These are phyloP conservation scores for Vaccinium myrtillus DNA, from an alignment of 148 eudicot species.

Conservation along the genomic window DNA sequence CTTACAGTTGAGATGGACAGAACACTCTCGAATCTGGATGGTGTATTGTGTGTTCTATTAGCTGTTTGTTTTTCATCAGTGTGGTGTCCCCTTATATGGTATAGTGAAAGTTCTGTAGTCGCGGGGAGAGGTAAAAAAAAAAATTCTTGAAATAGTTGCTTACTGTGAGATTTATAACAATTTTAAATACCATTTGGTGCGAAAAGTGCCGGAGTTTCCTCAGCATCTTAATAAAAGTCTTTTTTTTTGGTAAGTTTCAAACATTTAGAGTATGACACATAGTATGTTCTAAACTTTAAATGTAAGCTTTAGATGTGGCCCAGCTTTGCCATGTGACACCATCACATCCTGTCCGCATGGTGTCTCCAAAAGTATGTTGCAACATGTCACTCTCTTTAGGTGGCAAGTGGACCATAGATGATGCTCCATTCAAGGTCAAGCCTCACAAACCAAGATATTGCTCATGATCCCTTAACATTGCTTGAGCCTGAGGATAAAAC, in stretches of 20 bases:
- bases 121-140: background rate
- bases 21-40: background rate
- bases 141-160: background rate
- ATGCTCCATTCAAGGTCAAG: background rate
- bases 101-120: background rate
- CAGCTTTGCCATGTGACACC: constrained; percentile 2
- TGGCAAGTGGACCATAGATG: background rate
- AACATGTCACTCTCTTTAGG: background rate
- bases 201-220: background rate
- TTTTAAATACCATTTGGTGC: background rate
- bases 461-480: background rate
- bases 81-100: background rate
- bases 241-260: background rate
- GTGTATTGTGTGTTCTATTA: background rate
- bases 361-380: background rate
- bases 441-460: background rate
- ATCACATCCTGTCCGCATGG: background rate
- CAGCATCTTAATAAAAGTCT: background rate
- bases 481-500: background rate
- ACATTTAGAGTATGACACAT: background rate
- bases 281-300: background rate
- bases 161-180: background rate
- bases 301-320: background rate
- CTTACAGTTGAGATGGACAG: background rate
- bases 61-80: background rate